Conservation (phyloP, 768 basidiomycete genomes). For the Amanita molliuscula region DNA sequence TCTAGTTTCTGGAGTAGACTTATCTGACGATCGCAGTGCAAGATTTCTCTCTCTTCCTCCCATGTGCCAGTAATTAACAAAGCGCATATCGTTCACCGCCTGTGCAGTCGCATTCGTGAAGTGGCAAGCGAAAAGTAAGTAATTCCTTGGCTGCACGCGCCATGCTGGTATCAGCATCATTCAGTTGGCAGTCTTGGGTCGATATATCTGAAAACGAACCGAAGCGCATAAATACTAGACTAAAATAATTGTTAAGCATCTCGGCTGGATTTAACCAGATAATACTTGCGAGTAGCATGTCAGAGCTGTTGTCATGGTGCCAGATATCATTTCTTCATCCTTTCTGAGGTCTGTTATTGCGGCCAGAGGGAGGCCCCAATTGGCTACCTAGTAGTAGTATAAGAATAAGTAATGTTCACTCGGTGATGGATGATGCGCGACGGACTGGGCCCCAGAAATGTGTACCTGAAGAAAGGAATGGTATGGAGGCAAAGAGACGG, state of each 20-base stretch:
- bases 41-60: conserved; percentile 77
- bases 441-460: conserved; percentile 97
- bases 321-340: conserved; percentile 95
- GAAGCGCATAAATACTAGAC: conserved; percentile 90
- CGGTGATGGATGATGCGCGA: conserved; percentile 14
- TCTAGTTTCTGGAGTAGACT: conserved; percentile 22
- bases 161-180: conserved; percentile 47
- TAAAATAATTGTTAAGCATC: conserved; percentile 14
- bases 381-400: conserved; percentile 84
- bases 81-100: conserved; percentile 71
- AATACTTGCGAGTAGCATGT: conserved; percentile 81
- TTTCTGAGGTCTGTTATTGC: conserved; percentile 85
- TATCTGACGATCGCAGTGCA: conserved; percentile 19
- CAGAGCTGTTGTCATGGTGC: conserved; percentile 91
- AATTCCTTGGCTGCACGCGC: conserved; percentile 93
- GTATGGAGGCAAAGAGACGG: conserved; percentile 6
- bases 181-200: not conserved
- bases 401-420: conserved; percentile 3
- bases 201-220: conserved; percentile 30
- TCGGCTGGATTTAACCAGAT: conserved; percentile 5
- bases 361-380: conserved; percentile 96
- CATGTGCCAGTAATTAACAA: conserved; percentile 83
- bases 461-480: conserved; percentile 49
- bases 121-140: conserved; percentile 92
- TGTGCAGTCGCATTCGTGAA: conserved; percentile 86